Evolutionary conservation across 768 basidiomycete species (phyloP), one percentile per base, ranked within the genome.

Genomic region (Clavaria fumosa): DNA sequence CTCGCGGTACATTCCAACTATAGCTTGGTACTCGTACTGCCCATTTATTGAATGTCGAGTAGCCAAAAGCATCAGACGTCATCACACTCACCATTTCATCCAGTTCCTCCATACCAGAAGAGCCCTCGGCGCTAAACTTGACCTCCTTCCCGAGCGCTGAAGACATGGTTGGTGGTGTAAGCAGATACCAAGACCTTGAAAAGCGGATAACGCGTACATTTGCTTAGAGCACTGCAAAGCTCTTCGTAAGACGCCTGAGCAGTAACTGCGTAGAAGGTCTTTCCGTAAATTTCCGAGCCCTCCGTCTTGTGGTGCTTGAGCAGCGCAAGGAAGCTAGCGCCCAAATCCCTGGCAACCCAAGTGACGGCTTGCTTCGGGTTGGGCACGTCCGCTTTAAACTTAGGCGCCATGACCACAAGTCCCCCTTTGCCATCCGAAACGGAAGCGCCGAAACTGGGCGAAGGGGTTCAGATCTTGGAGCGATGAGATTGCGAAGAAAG

Each of bases 41-140:
- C 23, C 4, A 34, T 7, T 7, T 11, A 34, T 34, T 10, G 32
- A 14, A 14, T 19, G 23, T 9, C 6, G 12, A 5, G 9, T 22
- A 11, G 14, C 4, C 15, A 7, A 9, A 5, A 14, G 15, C 15
- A 11, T 12, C 10, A 4, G 3, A 40, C 5, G 33, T 7, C 5
- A 10, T 2, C 9, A 12, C 14, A 17, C 20, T 4, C 5, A 45
- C 47, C 48, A 47, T 49, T n/a, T 49, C 46, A 20, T 49, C 48
- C 4, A 47, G 5, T 26, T 45, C 48, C 6, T n/a, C 34, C 0
- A 39, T 12, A 7, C 48, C 48, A 11, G 42, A 11, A 0, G 44
- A 43, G 14, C 34, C 33, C 3, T 31, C 14, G 12, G 39, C 14
- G 2, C 28, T 27, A 38, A 41, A 49, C 7, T 33, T 42, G 5